Evolutionary conservation across 2,329 filamentous ascomycete genomes (phyloP).

Genomic region (Beauveria brongniartii): DNA sequence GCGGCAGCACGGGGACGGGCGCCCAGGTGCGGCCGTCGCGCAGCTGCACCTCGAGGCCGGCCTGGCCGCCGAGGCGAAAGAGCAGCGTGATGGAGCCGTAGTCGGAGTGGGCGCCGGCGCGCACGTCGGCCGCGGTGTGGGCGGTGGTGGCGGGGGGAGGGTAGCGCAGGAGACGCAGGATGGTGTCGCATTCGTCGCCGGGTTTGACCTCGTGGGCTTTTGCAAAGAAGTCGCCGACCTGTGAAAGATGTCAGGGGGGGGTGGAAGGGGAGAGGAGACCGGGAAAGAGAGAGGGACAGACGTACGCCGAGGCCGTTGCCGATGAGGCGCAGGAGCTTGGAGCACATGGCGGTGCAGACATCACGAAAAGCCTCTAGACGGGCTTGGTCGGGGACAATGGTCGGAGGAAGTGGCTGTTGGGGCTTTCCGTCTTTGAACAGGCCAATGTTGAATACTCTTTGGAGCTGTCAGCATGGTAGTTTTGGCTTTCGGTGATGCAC

Average conservation of each 20-base stretch:
- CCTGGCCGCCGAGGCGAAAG: conserved; percentile 78
- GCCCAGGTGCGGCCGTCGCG: conserved; percentile 44
- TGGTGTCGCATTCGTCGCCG: conserved; percentile 43
- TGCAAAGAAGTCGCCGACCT: conserved; percentile 47
- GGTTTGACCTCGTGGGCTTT: conserved; percentile 37
- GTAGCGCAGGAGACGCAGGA: conserved; percentile 66
- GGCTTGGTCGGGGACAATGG: conserved; percentile 50
- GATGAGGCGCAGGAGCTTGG: conserved; percentile 66
- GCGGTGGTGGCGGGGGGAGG: conserved; percentile 42
- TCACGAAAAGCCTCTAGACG: conserved; percentile 59
- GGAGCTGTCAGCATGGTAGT: conserved; percentile 25
- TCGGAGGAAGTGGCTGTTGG: conserved; percentile 66
- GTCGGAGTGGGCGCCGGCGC: conserved; percentile 87
- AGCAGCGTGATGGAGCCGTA: conserved; percentile 68
- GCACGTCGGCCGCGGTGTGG: conserved; percentile 53
- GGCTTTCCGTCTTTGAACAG: conserved; percentile 62
- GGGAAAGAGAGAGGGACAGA: conserved; percentile 8
- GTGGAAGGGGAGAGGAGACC: not conserved
- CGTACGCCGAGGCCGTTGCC: conserved; percentile 64
- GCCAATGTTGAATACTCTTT: conserved; percentile 80
- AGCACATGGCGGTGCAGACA: conserved; percentile 65
- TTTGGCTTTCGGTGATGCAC: not conserved
- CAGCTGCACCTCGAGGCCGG: conserved; percentile 75
- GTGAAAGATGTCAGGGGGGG: too few relatives aligned
- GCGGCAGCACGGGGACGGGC: conserved; percentile 58